Percentiles rank a stretch among this genome's conserved stretches.
Evolutionary conservation across 352 stramenopile species (phyloP).

Genomic region (Pythium aristosporum): DNA sequence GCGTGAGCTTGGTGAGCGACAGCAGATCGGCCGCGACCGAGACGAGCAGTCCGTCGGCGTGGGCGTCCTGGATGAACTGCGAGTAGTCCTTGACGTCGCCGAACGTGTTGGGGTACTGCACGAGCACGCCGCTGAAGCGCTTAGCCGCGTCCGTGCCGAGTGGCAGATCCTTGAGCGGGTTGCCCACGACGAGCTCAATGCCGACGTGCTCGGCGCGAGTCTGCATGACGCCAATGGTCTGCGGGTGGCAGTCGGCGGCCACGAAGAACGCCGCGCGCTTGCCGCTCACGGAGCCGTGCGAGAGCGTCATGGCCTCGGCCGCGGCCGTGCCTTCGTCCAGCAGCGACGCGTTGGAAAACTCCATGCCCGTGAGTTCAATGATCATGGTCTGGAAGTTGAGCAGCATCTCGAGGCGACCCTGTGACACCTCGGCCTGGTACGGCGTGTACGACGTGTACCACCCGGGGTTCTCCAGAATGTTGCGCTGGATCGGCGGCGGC

Average conservation of each 20-base stretch:
- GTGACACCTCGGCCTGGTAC: slow-evolving; percentile 99
- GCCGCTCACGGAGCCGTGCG: slow-evolving; percentile 90
- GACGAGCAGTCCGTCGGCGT: slow-evolving; percentile 90
- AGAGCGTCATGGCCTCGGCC: slow-evolving; percentile 97
- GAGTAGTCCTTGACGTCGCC: slow-evolving; percentile 92
- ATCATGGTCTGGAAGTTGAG: slow-evolving; percentile 99
- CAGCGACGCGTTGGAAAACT: slow-evolving; percentile 96
- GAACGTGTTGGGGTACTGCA: slow-evolving; percentile 99
- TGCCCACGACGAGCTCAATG: slow-evolving; percentile 94
- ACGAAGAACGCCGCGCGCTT: slow-evolving; percentile 98
- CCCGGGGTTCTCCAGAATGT: slow-evolving; percentile 98
- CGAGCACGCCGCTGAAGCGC: slow-evolving; percentile 94
- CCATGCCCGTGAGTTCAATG: slow-evolving; percentile 94
- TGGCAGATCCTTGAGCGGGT: slow-evolving; percentile 72
- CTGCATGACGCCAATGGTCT: slow-evolving; percentile 92
- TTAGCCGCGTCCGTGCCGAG: slow-evolving; percentile 71
- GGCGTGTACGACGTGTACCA: slow-evolving; percentile 99
- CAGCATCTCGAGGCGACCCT: slow-evolving; percentile 98
- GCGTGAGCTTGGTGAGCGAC: slow-evolving; percentile 93
- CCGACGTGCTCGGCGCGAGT: slow-evolving; percentile 90
- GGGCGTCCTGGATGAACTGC: slow-evolving; percentile 85
- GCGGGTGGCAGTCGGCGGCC: slow-evolving; percentile 87
- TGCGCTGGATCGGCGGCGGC: slow-evolving; percentile 95
- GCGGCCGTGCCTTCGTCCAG: slow-evolving; percentile 99
- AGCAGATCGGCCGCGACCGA: slow-evolving; percentile 97